phyloP scores from a whole-genome alignment of 2,329 filamentous ascomycete species.

The Xylariaceae sp. region DNA sequence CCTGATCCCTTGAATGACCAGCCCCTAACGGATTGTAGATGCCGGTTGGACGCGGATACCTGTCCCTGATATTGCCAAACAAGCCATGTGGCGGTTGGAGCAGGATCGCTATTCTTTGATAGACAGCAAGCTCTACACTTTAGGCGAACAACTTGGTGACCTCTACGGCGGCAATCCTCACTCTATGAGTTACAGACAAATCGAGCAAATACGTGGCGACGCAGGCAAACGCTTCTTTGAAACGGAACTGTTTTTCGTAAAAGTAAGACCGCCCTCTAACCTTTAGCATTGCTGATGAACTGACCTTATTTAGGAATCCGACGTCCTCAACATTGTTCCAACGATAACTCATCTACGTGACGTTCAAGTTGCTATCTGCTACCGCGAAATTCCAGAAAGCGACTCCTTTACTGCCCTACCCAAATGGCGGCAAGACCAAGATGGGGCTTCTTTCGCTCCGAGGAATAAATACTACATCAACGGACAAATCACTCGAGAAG shows the following conservation, averaged over 20 bases:
- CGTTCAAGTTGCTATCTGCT: constrained; percentile 55
- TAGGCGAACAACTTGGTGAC: constrained; percentile 51
- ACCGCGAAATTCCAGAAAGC: constrained; percentile 56
- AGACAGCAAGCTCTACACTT: constrained; percentile 46
- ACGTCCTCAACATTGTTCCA: constrained; percentile 58
- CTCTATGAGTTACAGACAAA: constrained; percentile 41
- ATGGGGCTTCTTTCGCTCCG: constrained; percentile 54
- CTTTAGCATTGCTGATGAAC: neutral
- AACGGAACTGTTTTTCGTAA: constrained; percentile 66
- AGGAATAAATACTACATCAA: constrained; percentile 58
- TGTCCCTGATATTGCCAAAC: constrained; percentile 54
- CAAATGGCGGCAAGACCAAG: constrained; percentile 61
- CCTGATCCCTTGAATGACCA: neutral
- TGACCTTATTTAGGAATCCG: constrained; percentile 49
- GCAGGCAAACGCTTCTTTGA: constrained; percentile 54
- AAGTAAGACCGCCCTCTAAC: constrained; percentile 44
- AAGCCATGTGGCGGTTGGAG: constrained; percentile 58
- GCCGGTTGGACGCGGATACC: constrained; percentile 57
- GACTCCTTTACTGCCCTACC: constrained; percentile 44
- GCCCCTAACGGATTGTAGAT: constrained; percentile 38
- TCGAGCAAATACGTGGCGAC: constrained; percentile 46
- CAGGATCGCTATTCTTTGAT: constrained; percentile 55
- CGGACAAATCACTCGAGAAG: constrained; percentile 52
- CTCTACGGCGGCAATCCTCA: constrained; percentile 50
- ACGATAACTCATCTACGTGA: constrained; percentile 57